A percentile compares a stretch with the other conserved stretches of the same genome.
Evolutionary conservation across 768 basidiomycete species (phyloP).

Genomic region (Russula sp.): DNA sequence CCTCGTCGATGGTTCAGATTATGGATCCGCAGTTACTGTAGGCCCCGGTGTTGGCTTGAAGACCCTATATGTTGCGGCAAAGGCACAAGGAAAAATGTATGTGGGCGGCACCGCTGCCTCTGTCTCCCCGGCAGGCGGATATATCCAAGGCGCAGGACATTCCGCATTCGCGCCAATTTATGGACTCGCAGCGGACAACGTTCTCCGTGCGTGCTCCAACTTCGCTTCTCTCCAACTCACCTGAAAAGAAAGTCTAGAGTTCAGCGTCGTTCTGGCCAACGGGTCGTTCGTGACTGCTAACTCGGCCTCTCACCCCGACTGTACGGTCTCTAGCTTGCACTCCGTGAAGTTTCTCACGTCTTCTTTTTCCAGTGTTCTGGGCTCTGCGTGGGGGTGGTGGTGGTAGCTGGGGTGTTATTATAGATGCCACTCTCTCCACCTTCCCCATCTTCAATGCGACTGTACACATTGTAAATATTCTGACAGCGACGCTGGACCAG

Average conservation of each 20-base stretch:
- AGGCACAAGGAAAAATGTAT: constrained; percentile 29
- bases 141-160: constrained; percentile 34
- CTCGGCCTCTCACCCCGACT: constrained; percentile 12
- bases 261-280: constrained; percentile 17
- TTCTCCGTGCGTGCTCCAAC: constrained; percentile 27
- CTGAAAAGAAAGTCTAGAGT: constrained; percentile 7
- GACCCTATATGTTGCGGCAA: constrained; percentile 27
- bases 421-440: constrained; percentile 39
- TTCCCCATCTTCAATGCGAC: constrained; percentile 39
- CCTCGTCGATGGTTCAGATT: constrained; percentile 25
- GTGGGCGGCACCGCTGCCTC: constrained; percentile 32
- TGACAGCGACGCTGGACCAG: constrained; percentile 37
- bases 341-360: not conserved
- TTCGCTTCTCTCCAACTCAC: too few relatives aligned
- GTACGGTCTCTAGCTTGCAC: constrained; percentile 5
- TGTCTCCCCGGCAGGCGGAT: constrained; percentile 32
- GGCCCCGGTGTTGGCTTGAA: constrained; percentile 32
- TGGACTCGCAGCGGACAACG: constrained; percentile 34
- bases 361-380: constrained; percentile 29
- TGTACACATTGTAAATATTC: constrained; percentile 34
- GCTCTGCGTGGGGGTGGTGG: constrained; percentile 29
- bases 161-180: constrained; percentile 31
- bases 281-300: constrained; percentile 10
- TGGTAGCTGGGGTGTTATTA: constrained; percentile 42
- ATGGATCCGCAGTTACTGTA: constrained; percentile 34